Base-by-base conservation (phyloP, 2,329 filamentous ascomycete species). In the Fusarium sp. region DNA sequence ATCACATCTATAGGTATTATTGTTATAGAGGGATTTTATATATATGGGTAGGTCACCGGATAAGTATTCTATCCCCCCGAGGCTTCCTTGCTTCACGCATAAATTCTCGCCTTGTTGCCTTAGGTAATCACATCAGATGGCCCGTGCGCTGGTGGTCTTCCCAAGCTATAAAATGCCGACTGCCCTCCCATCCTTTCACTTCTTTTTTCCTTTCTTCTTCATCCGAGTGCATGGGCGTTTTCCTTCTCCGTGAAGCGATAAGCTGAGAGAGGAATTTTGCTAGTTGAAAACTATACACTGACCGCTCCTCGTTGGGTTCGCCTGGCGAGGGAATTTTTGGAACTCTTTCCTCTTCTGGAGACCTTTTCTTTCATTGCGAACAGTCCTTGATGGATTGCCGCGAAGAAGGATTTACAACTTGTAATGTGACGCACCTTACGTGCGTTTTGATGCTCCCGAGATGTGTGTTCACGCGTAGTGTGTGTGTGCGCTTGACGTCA, bases 251-350 rank as follows among this genome's bases (percentile, higher is more conserved):
- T 80, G 79, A 91, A 87, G 88, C 87, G 86, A 88, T 88, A 86
- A 79, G 79, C 79, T 80, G 88, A 90, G 89, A 91, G 89, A 91
- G 87, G 89, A 91, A 89, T 90, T 91, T 91, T 91, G 89, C 89
- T 91, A 91, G 89, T 92, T 92, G 89, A 91, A 91, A 92, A 91
- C 89, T 92, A 91, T 86, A 85, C 75, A 84, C 82, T 88, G 88
- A 91, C 89, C 81, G 83, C 89, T 91, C 82, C 82, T 84, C 79
- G 82, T 85, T 86, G 88, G 85, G 86, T 85, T 86, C 81, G 84
- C 83, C 88, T 83, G 86, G 83, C 83, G 73, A 83, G 89, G 88
- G 79, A 91, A 91, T 91, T 89, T 91, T 92, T 91, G 89, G 80
- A 86, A 81, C 74, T 61, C 66, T 67, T 72, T 68, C 66, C 53